Conservation (phyloP, 768 basidiomycete genomes). For the Leccinellum rugosiceps region DNA sequence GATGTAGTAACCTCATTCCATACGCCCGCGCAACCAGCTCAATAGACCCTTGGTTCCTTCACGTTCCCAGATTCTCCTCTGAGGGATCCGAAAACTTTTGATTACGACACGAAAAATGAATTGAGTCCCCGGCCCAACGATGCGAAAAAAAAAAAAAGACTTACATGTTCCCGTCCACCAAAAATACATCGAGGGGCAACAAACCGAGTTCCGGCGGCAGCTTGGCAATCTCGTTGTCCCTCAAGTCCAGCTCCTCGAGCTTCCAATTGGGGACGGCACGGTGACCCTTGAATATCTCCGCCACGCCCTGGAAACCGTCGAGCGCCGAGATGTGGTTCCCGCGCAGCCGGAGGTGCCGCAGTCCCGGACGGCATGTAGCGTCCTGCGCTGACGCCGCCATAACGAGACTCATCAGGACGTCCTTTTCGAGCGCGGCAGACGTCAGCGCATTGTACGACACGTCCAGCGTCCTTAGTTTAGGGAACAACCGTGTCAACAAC, state of each 20-base stretch:
- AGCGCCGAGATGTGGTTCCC: slow-evolving; percentile 66
- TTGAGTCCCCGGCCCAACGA: not conserved
- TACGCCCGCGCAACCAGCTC: slow-evolving; percentile 73
- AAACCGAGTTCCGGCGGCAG: slow-evolving; percentile 69
- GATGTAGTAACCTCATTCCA: slow-evolving; percentile 42
- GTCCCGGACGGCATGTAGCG: slow-evolving; percentile 42
- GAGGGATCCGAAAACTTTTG: slow-evolving; percentile 74
- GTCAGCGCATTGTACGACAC: slow-evolving; percentile 74
- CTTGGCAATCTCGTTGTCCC: slow-evolving; percentile 77
- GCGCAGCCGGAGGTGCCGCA: slow-evolving; percentile 62
- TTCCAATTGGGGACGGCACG: slow-evolving; percentile 64
- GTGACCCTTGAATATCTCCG: slow-evolving; percentile 65
- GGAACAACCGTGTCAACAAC: slow-evolving; percentile 64
- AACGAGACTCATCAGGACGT: slow-evolving; percentile 48
- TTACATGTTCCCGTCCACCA: slow-evolving; percentile 84
- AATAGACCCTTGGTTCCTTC: slow-evolving; percentile 81
- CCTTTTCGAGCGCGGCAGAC: slow-evolving; percentile 46
- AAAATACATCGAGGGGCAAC: slow-evolving; percentile 72
- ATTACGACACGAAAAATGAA: not conserved
- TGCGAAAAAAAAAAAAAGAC: slow-evolving; percentile 26
- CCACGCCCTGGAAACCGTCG: slow-evolving; percentile 57
- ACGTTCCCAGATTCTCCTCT: slow-evolving; percentile 79
- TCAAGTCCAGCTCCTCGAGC: slow-evolving; percentile 76
- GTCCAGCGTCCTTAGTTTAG: slow-evolving; percentile 63
- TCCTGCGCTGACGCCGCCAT: slow-evolving; percentile 40